Percentiles rank a stretch among this genome's conserved stretches.
Evolutionary conservation across 345 rosid genomes (phyloP).

Genomic region (Gossypium bickii): DNA sequence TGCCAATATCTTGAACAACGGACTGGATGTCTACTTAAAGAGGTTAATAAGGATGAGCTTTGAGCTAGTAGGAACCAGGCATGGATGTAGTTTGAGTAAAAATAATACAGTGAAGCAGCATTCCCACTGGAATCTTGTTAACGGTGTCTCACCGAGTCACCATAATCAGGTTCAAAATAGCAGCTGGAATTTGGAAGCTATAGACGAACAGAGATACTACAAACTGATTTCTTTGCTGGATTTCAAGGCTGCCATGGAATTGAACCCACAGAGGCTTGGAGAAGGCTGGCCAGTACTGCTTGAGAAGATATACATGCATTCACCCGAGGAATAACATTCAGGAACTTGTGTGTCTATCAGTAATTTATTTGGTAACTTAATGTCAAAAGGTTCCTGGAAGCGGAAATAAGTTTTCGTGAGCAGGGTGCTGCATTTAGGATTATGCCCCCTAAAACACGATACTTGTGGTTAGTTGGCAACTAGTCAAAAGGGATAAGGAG

Average conservation of each 20-base stretch:
- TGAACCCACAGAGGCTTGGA: slow-evolving; percentile 81
- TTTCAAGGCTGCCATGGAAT: slow-evolving; percentile 91
- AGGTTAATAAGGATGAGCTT: slow-evolving; percentile 64
- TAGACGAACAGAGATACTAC: slow-evolving; percentile 42
- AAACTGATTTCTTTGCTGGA: slow-evolving; percentile 65
- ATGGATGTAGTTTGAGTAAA: slow-evolving; percentile 33
- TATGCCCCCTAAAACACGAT: slow-evolving; percentile 20
- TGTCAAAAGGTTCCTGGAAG: slow-evolving; percentile 10
- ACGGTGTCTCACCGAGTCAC: slow-evolving; percentile 50
- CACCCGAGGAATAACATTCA: slow-evolving; percentile 41
- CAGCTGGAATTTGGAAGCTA: slow-evolving; percentile 34
- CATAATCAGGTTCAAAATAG: slow-evolving; percentile 44
- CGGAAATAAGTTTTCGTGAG: background rate
- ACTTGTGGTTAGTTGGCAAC: slow-evolving; percentile 19
- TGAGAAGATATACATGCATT: slow-evolving; percentile 65
- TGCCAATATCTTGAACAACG: slow-evolving; percentile 58
- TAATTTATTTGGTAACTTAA: slow-evolving; percentile 14
- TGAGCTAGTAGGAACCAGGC: slow-evolving; percentile 54
- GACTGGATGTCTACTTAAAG: slow-evolving; percentile 76
- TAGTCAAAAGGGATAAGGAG: slow-evolving; percentile 22
- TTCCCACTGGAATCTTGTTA: slow-evolving; percentile 36
- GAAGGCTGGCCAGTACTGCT: slow-evolving; percentile 85
- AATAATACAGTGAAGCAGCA: slow-evolving; percentile 39
- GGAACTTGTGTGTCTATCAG: background rate
- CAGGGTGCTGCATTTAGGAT: slow-evolving; percentile 20